Evolutionary conservation across 1,284 basidiomycete species (phyloP).

Genomic region (Heterobasidion parviporum): DNA sequence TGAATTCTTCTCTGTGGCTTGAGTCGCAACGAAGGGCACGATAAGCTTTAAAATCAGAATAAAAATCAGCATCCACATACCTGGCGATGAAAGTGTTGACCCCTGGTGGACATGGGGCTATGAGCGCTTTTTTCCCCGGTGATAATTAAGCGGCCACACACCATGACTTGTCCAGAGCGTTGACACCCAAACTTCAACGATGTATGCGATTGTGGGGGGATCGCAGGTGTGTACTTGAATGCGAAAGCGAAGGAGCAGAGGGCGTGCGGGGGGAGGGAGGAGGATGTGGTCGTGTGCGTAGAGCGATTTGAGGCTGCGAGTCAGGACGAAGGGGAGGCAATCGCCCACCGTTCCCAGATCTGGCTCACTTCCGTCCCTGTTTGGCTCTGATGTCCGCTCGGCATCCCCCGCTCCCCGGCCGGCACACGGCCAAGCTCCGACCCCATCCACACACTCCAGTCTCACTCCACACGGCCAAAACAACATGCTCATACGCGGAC

Average conservation of each 20-base stretch:
- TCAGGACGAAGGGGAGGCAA: not conserved
- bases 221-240: not conserved
- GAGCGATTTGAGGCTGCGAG: not conserved
- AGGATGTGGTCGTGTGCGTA: conserved; percentile 6
- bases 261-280: not conserved
- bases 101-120: conserved; percentile 33
- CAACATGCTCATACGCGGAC: too few species aligned
- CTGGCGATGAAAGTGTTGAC: conserved; percentile 66
- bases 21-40: conserved; percentile 5
- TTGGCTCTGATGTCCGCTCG: too few species aligned
- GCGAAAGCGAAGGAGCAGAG: not conserved
- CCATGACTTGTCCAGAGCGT: conserved; percentile 9
- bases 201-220: not conserved
- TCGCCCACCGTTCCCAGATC: too few species aligned
- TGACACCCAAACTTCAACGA: not conserved
- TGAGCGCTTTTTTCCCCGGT: not conserved
- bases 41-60: not conserved
- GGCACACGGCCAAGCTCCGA: too few species aligned
- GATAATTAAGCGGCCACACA: conserved; percentile 1
- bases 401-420: too few species aligned
- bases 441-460: too few species aligned
- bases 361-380: too few species aligned
- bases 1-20: conserved; percentile 83
- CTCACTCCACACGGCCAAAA: too few species aligned
- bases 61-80: conserved; percentile 28